Base-by-base conservation (phyloP, 371 early-diverging fungal genomes). In the Chytridium lagenaria region DNA sequence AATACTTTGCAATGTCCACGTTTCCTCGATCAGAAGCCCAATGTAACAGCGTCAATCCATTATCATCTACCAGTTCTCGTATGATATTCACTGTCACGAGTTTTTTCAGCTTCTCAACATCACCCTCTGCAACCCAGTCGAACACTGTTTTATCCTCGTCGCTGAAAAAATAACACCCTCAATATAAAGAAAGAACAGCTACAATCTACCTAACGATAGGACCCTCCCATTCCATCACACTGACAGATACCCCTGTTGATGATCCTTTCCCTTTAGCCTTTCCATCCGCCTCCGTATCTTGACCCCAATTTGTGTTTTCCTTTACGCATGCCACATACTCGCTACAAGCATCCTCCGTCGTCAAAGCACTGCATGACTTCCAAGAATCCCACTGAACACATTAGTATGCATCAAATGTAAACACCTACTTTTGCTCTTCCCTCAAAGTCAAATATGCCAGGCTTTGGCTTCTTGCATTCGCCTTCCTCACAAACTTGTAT, bases 401-500 rank as follows among this genome's bases (percentile, higher is more conserved):
- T 22, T 37, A 59, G 22, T 1, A n/a, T 55, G 55, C 16, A 28
- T 36, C 37, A 30, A 33, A 1, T 51, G 10, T 39, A 68, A 23
- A 19, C n/a, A 3, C 31, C 7, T 59, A 70, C 72, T 64, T 82
- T 80, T 1, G 80, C 78, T 44, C 68, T 28, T 26, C 63, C 77
- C 2, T 59, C 19, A 39, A 78, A 73, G 37, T 78, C 77, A 34
- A 77, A 75, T 23, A 70, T 66, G n/a, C 78, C 72, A 12, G 83
- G 83, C 38, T 52, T 36, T 3, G 68, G 74, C 12, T 51, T 59
- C n/a, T 69, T 72, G 75, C 81, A 81, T 63, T 64, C 69, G 16
- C 83, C 83, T 12, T 76, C 12, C 80, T 83, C 1, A 77, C 81
- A 10, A 69, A 34, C 59, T 83, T 83, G 73, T 72, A 83, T 0